Base-by-base conservation (phyloP, 306 rosid genomes). In the Cercis canadensis region DNA sequence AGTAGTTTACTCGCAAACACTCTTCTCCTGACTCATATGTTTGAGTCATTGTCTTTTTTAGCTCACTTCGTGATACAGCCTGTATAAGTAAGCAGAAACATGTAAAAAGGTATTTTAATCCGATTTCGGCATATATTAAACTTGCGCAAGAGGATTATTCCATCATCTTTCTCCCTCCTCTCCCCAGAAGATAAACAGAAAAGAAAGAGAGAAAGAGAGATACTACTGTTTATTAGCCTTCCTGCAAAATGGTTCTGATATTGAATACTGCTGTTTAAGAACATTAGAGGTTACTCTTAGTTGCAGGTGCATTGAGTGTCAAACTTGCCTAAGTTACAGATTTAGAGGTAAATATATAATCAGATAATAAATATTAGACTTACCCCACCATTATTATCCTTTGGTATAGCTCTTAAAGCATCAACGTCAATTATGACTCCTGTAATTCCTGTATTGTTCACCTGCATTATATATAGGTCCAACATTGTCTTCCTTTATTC, bases 381-480 rank as follows among this genome's bases (percentile, higher is more conserved):
- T 57, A 71, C 60, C 47, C 56, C 55, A 11, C 40, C 40, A 37
- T 46, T 55, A 13, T 46, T 55, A 13, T 6, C 0, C 13, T 69
- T 12, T 12, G 33, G 8, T 47, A 2, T 5, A 47, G 34, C 0
- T 15, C 9, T 0, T 32, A 77, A 39, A 57, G 67, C 59, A 18
- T 3, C n/a, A 45, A 69, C 83, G 2, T 60, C 24, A 8, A 71
- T 1, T 19, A 63, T 65, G 6, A 0, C 3, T 69, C 89, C 92
- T 16, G 5, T 0, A 15, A 81, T 24, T 19, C 92, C 87, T 47
- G 92, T 88, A 76, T 84, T 84, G 80, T 87, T 79, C 45, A 85
- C 80, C 87, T 83, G 64, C 44, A 44, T 14, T 31, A 2, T 15
- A 46, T 44, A 21, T 8, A 37, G 43, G 8, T 44, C 13, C 5